A percentile compares a stretch with the other conserved stretches of the same genome.
phyloP scores from a whole-genome alignment of 2,329 filamentous ascomycete genomes.

The Exserohilum rostratum region DNA sequence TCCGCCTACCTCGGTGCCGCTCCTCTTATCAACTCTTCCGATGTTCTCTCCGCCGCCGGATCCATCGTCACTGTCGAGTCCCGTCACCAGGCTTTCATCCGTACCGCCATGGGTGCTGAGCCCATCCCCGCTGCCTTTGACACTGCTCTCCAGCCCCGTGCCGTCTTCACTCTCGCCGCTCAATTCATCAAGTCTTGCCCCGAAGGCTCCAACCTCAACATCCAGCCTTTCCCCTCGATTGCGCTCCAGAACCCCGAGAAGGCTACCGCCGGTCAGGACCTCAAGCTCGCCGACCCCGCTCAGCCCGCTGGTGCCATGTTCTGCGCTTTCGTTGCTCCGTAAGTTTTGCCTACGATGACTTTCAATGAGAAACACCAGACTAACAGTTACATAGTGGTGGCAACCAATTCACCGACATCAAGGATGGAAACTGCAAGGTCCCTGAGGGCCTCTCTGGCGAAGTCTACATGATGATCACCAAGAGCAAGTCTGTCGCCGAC shows the following conservation, averaged over 20 bases:
- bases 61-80: constrained; percentile 76
- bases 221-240: constrained; percentile 66
- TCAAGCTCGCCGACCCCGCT: constrained; percentile 46
- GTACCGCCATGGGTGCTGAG: constrained; percentile 62
- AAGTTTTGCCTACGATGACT: constrained; percentile 39
- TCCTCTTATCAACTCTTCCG: constrained; percentile 64
- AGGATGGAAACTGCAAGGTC: constrained; percentile 63
- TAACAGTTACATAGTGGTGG: constrained; percentile 43
- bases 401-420: constrained; percentile 62
- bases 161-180: constrained; percentile 75
- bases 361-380: not conserved
- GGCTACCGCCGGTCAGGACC: constrained; percentile 46
- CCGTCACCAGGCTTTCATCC: constrained; percentile 75
- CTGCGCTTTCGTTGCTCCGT: constrained; percentile 72
- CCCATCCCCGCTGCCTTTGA: constrained; percentile 74
- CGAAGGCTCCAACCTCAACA: constrained; percentile 64
- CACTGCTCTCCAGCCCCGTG: constrained; percentile 69
- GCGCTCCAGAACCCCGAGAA: constrained; percentile 60
- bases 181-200: constrained; percentile 76
- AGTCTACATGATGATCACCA: constrained; percentile 71
- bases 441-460: constrained; percentile 68
- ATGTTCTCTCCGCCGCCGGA: constrained; percentile 69
- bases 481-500: constrained; percentile 43
- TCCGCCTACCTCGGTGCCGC: constrained; percentile 75
- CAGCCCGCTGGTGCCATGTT: constrained; percentile 57